These are phyloP conservation scores for Pleurotus ostreatus DNA, from an alignment of 768 basidiomycete species.

Conservation along the genomic window DNA sequence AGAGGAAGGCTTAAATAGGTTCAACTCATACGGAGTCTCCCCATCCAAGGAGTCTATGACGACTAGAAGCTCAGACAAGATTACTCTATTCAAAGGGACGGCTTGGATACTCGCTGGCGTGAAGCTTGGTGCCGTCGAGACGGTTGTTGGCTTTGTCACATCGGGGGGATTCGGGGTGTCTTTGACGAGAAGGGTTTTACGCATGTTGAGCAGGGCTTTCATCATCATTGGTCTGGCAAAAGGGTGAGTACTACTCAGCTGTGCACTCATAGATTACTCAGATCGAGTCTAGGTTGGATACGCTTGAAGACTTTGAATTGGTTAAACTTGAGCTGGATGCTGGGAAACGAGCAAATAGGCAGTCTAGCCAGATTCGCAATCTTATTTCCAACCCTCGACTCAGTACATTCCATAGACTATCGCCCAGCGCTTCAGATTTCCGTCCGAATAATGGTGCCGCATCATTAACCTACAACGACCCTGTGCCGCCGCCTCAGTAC, in stretches of 20 bases:
- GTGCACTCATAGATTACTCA: not conserved
- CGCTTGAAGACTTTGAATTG: slow-evolving; percentile 47
- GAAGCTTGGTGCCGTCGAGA: slow-evolving; percentile 63
- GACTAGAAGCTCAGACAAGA: slow-evolving; percentile 23
- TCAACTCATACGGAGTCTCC: slow-evolving; percentile 6
- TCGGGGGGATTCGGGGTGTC: slow-evolving; percentile 46
- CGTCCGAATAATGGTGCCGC: slow-evolving; percentile 21
- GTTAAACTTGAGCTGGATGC: slow-evolving; percentile 34
- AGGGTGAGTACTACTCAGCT: slow-evolving; percentile 44
- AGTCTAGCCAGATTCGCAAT: slow-evolving; percentile 24
- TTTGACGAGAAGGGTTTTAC: slow-evolving; percentile 54
- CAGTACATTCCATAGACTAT: slow-evolving; percentile 52
- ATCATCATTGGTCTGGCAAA: slow-evolving; percentile 61
- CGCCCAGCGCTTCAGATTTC: slow-evolving; percentile 39
- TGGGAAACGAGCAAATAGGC: not conserved
- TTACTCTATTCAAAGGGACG: slow-evolving; percentile 54
- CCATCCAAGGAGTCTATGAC: slow-evolving; percentile 19
- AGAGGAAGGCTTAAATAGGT: not conserved
- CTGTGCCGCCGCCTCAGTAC: slow-evolving; percentile 10
- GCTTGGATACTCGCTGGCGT: slow-evolving; percentile 63
- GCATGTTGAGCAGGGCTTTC: slow-evolving; percentile 48
- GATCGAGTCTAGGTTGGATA: slow-evolving; percentile 40
- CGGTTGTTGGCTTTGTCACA: slow-evolving; percentile 53
- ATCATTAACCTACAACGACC: slow-evolving; percentile 7
- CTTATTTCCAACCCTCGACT: slow-evolving; percentile 54